These are phyloP conservation scores for Phytophthora hibernalis DNA, from an alignment of 352 stramenopile genomes.

Conservation along the genomic window DNA sequence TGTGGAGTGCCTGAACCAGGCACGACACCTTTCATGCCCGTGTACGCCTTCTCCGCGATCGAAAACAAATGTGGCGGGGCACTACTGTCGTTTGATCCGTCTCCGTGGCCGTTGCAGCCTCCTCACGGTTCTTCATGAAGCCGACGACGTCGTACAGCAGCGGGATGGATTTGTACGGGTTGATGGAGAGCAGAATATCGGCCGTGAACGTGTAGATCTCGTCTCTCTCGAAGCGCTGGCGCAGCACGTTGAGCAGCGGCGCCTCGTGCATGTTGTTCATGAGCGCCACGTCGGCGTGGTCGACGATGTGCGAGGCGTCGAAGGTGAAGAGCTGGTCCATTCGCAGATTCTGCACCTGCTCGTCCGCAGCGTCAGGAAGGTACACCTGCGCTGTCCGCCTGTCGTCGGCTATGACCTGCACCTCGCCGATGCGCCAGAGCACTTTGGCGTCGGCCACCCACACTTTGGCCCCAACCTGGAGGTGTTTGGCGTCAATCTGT, in stretches of 20 bases:
- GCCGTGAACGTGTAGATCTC: conserved; percentile 90
- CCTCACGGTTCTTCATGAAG: conserved; percentile 66
- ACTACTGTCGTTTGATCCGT: conserved; percentile 37
- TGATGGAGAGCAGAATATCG: conserved; percentile 86
- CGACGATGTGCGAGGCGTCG: conserved; percentile 84
- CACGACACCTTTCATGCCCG: conserved; percentile 68
- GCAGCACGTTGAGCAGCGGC: conserved; percentile 79
- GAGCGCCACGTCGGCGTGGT: conserved; percentile 85
- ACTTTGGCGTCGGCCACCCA: conserved; percentile 81
- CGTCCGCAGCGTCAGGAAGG: conserved; percentile 63
- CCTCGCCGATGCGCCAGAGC: conserved; percentile 83
- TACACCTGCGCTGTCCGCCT: conserved; percentile 64
- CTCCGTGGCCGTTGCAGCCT: conserved; percentile 36
- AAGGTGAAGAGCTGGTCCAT: conserved; percentile 76
- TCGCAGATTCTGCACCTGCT: conserved; percentile 61
- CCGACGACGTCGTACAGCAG: conserved; percentile 81
- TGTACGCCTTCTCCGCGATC: conserved; percentile 83
- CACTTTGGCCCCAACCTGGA: conserved; percentile 67
- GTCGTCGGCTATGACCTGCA: conserved; percentile 57
- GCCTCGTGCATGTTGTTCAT: conserved; percentile 94
- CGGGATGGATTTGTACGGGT: conserved; percentile 90
- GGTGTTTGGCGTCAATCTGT: conserved; percentile 55
- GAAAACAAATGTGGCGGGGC: conserved; percentile 79
- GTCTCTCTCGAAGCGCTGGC: conserved; percentile 80
- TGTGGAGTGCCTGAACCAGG: conserved; percentile 75